Evolutionary conservation across 441 rosid species (phyloP).

Genomic region (Adansonia madagascariensis): DNA sequence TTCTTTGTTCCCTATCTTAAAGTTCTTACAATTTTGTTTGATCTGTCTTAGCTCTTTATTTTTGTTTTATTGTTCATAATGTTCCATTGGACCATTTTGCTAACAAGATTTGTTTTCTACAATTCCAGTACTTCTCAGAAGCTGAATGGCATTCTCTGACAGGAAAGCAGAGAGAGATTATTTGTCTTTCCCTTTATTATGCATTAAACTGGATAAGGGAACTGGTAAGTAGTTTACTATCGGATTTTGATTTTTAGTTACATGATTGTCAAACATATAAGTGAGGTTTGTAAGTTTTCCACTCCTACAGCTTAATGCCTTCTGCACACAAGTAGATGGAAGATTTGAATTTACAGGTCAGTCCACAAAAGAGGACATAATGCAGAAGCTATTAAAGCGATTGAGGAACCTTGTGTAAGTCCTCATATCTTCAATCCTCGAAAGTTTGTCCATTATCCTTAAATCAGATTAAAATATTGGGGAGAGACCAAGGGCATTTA

Average conservation of each 20-base stretch:
- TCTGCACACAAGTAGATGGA: slow-evolving; percentile 70
- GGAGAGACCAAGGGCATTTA: not conserved
- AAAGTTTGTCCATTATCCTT: slow-evolving; percentile 4
- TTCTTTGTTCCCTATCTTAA: not conserved
- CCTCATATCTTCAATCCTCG: slow-evolving; percentile 25
- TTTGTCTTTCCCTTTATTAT: slow-evolving; percentile 68
- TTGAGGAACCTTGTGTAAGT: slow-evolving; percentile 79
- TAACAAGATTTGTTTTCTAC: slow-evolving; percentile 38
- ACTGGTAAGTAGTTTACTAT: slow-evolving; percentile 54
- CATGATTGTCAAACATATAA: slow-evolving; percentile 23
- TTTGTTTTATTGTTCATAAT: slow-evolving; percentile 18
- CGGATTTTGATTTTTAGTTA: slow-evolving; percentile 21
- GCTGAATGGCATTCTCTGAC: slow-evolving; percentile 64
- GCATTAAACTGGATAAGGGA: slow-evolving; percentile 85
- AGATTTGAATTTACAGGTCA: slow-evolving; percentile 60
- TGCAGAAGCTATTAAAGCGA: slow-evolving; percentile 70
- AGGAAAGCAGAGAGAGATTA: slow-evolving; percentile 67
- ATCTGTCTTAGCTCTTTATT: slow-evolving; percentile 6
- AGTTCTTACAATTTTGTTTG: not conserved
- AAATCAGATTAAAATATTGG: slow-evolving; percentile 13
- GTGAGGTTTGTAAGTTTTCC: slow-evolving; percentile 33
- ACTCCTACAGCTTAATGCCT: slow-evolving; percentile 73
- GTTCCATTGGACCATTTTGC: slow-evolving; percentile 29
- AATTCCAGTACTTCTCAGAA: slow-evolving; percentile 61
- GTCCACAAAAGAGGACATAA: slow-evolving; percentile 63